Percentiles rank a stretch among this genome's conserved stretches.
Conservation (phyloP, 169 alveolate species). For the Cryptosporidium sp. region DNA sequence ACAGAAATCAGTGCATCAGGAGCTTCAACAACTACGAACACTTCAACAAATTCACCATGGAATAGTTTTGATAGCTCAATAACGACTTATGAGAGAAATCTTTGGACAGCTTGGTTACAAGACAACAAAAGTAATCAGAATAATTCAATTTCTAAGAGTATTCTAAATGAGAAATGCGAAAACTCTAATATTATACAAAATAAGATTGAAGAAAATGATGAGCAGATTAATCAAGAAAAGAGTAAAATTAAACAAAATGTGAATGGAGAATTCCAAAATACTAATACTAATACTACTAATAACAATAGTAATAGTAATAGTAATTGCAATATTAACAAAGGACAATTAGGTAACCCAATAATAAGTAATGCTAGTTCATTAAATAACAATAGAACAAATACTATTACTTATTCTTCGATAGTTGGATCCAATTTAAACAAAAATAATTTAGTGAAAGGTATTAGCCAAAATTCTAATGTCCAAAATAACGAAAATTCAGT, state of each 20-base stretch:
- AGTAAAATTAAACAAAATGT: not conserved
- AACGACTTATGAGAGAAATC: constrained; percentile 35
- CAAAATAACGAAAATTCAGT: not conserved
- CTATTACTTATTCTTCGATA: constrained; percentile 46
- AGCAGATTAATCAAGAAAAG: not conserved
- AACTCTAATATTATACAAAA: not conserved
- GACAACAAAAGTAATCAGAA: constrained; percentile 20
- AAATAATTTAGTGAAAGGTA: not conserved
- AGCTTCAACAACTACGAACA: constrained; percentile 8
- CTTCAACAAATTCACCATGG: constrained; percentile 43
- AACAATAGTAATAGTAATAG: not conserved
- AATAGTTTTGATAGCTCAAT: constrained; percentile 28
- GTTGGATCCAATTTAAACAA: constrained; percentile 51
- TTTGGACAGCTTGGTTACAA: constrained; percentile 56
- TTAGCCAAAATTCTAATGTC: not conserved
- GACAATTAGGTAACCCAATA: constrained; percentile 1
- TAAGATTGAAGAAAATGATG: not conserved
- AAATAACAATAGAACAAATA: not conserved
- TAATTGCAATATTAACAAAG: not conserved
- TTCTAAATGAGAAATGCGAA: not conserved
- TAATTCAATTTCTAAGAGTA: not conserved
- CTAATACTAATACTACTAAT: no score
- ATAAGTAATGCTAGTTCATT: not conserved
- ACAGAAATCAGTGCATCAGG: constrained; percentile 1
- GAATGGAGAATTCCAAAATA: not conserved